Evolutionary conservation across 2,329 filamentous ascomycete genomes (phyloP), one percentile per base, ranked within the genome.

Genomic region (Cryphonectria naterciae): DNA sequence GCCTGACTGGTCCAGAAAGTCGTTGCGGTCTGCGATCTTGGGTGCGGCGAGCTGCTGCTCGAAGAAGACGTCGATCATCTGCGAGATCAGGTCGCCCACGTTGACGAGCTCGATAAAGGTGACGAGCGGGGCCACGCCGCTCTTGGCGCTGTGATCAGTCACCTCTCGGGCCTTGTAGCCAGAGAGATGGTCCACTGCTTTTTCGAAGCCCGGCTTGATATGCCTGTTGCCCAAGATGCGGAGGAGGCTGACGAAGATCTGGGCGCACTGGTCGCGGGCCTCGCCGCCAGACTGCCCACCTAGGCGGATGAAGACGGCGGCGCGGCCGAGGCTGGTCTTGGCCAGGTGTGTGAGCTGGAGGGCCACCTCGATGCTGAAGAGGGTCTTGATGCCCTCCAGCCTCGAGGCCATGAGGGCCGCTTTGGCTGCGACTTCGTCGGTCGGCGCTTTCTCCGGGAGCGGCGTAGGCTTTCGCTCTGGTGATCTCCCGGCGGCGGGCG

Each of bases 61-160:
- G 81, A 97, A 99, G 79, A 99, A 99, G 46, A 99, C 94, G 79
- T 99, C 96, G 71, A 99, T 90, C 96, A 99, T 99, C 80, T 99
- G 96, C 72, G 97, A 94, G 76, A 99, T 99, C 70, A 99, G 86
- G 79, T 99, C 96, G 71, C 96, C 96, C 0, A 99, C 95, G 78
- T 99, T 99, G 79, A 99, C 96, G 39, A 99, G 88, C 82, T 99
- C 96, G 73, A 99, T 89, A 77, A 99, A 99, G 0, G 93, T 98
- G 62, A 98, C 94, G 4, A 99, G 87, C 1, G 96, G 96, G 68
- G 94, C 94, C 10, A 98, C 95, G 0, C 93, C 93, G 46, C 88
- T 84, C 52, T 73, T 66, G 74, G 90, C 86, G 76, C 88, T 88
- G 74, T 92, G 89, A 74, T 92, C 89, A 77, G 84, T 92, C 43